Evolutionary conservation across 805 yeast species (phyloP), one percentile per base, ranked within the genome.

Genomic region (Metschnikowia similis): DNA sequence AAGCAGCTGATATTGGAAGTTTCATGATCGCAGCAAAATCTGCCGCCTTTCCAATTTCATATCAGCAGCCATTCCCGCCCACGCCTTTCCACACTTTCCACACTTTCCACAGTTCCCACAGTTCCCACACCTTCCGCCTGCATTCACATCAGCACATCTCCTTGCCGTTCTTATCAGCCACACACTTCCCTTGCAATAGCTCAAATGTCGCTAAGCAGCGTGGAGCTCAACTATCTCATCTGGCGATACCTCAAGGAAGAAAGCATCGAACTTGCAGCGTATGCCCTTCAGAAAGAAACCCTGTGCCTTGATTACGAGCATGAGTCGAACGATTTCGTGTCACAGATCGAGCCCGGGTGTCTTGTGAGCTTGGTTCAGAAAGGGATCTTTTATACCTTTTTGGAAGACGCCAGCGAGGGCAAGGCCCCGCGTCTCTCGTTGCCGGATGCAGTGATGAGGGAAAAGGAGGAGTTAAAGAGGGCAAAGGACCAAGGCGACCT

Each of bases 171-270:
- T n/a, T n/a, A n/a, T n/a, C n/a, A n/a, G n/a, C n/a, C n/a, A n/a
- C n/a, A n/a, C n/a, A n/a, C n/a, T n/a, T n/a, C n/a, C n/a, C n/a
- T n/a, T n/a, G n/a, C n/a, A n/a, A n/a, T n/a, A n/a, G n/a, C 31
- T 16, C 32, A 47, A 43, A 89, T 89, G 96, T 85, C 96, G 27
- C 70, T 92, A 44, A 80, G 94, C 5, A 85, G 94, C 49, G 82
- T 79, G 50, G 96, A 90, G 67, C 79, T 92, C 48, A 94, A 92
- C 72, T 92, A 92, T 64, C 77, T 94, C 58, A 81, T 92, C 48
- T 94, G 97, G 96, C 72, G 97, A 53, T 94, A 92, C 62, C 75
- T 90, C 35, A 96, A 89, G 62, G 98, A 94, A 65, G 74, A 84
- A 6, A 95, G 95, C 2, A 74, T 77, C 36, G 91, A 87, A 46